Evolutionary conservation across 495 filamentous ascomycete genomes (phyloP).

Genomic region (Talaromyces liani): DNA sequence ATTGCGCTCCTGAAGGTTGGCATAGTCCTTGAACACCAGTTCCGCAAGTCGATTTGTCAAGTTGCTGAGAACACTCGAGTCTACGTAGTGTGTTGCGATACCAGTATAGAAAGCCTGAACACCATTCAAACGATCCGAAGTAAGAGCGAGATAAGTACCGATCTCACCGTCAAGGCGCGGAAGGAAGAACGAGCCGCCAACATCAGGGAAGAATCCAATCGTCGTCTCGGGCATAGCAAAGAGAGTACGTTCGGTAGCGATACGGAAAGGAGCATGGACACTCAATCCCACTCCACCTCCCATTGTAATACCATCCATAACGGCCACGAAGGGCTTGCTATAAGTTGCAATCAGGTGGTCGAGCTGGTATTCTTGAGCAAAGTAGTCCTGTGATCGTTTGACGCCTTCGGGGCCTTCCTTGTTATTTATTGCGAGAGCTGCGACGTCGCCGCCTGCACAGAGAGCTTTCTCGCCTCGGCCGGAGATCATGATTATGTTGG

Average conservation of each 20-base stretch:
- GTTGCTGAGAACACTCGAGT: constrained; percentile 73
- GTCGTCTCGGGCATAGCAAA: constrained; percentile 98
- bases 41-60: constrained; percentile 84
- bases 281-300: constrained; percentile 92
- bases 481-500: constrained; percentile 87
- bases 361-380: constrained; percentile 85
- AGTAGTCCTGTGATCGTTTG: constrained; percentile 69
- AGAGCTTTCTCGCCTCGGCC: constrained; percentile 78
- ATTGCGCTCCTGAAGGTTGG: constrained; percentile 50
- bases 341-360: constrained; percentile 96
- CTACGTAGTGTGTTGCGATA: constrained; percentile 88
- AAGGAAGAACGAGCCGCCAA: constrained; percentile 92
- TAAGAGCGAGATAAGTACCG: constrained; percentile 88
- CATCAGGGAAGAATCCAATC: constrained; percentile 97
- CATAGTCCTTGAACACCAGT: constrained; percentile 74
- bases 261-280: constrained; percentile 90
- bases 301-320: constrained; percentile 99
- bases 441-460: constrained; percentile 90
- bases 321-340: constrained; percentile 83
- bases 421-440: constrained; percentile 66
- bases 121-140: constrained; percentile 71
- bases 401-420: constrained; percentile 57
- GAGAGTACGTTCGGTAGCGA: constrained; percentile 88
- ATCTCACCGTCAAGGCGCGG: constrained; percentile 75
- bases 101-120: constrained; percentile 75